phyloP scores from a whole-genome alignment of 2,329 filamentous ascomycete genomes.

The Aspergillus awamori region DNA sequence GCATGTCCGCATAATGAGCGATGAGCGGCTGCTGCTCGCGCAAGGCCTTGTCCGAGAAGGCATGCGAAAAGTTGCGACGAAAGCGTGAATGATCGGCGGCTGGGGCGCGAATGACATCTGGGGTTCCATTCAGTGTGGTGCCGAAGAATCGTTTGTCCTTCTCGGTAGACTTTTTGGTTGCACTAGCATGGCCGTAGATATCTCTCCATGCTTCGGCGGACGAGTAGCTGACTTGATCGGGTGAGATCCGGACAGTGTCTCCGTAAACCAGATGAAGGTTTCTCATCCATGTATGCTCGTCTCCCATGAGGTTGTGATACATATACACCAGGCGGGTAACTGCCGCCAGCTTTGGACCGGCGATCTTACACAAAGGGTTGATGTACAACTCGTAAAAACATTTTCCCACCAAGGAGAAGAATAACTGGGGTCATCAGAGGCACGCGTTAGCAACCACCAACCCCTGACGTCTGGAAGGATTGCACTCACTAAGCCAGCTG shows the following conservation, averaged over 20 bases:
- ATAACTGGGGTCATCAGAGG: neutral
- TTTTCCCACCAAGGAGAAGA: neutral
- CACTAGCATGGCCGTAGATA: conserved; percentile 39
- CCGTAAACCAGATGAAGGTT: conserved; percentile 31
- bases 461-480: too few relatives aligned
- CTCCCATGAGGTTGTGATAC: conserved; percentile 11
- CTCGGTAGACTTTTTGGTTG: conserved; percentile 25
- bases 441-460: neutral
- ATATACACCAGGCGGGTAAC: conserved; percentile 6
- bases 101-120: conserved; percentile 32
- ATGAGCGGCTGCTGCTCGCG: conserved; percentile 39
- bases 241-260: conserved; percentile 43
- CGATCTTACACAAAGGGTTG: conserved; percentile 13
- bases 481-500: neutral
- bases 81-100: conserved; percentile 34
- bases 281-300: conserved; percentile 19
- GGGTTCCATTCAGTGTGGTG: conserved; percentile 23
- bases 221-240: conserved; percentile 43
- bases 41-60: conserved; percentile 41
- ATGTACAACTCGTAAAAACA: conserved; percentile 15
- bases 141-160: conserved; percentile 30
- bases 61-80: conserved; percentile 37
- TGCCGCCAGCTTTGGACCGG: conserved; percentile 13
- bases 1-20: conserved; percentile 32
- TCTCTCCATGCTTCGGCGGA: conserved; percentile 35